A percentile compares a stretch with the other conserved stretches of the same genome.
Evolutionary conservation across 2,329 filamentous ascomycete genomes (phyloP).

Genomic region (Alternaria solani): DNA sequence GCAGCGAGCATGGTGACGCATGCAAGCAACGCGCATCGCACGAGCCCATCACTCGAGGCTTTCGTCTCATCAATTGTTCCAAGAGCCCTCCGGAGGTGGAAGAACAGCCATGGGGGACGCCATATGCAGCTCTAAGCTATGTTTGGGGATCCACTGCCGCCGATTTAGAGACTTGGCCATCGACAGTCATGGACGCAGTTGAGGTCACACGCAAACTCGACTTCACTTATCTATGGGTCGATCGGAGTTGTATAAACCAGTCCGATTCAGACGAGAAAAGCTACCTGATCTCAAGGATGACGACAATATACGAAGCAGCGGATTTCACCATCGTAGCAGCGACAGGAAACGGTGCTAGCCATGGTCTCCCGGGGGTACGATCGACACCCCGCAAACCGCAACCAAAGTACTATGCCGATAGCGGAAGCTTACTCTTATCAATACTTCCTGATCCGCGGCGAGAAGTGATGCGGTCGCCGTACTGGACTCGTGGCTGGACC

Average conservation of each 20-base stretch:
- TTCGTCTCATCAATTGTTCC: conserved; percentile 20
- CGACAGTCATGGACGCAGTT: conserved; percentile 17
- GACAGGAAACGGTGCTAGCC: conserved; percentile 9
- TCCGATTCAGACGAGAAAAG: conserved; percentile 3
- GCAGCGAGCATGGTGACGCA: conserved; percentile 5
- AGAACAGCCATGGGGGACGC: conserved; percentile 14
- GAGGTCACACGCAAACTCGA: conserved; percentile 10
- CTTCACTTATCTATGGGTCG: conserved; percentile 17
- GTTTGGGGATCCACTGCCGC: conserved; percentile 19
- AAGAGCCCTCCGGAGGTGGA: conserved; percentile 11
- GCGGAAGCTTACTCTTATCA: conserved; percentile 16
- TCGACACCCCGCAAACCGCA: conserved; percentile 13
- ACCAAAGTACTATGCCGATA: conserved; percentile 13
- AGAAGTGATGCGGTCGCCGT: conserved; percentile 8
- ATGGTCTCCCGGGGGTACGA: conserved; percentile 16
- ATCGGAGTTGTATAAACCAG: conserved; percentile 20
- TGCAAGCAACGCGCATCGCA: conserved; percentile 13
- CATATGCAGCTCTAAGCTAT: conserved; percentile 24
- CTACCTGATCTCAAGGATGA: conserved; percentile 22
- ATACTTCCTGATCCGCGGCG: conserved; percentile 13
- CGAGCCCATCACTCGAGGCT: conserved; percentile 13
- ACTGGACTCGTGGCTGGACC: conserved; percentile 19
- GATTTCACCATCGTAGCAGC: conserved; percentile 22
- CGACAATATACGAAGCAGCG: conserved; percentile 18
- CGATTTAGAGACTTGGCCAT: conserved; percentile 6